Conservation (phyloP, 495 filamentous ascomycete species). For the Tuber aestivum region DNA sequence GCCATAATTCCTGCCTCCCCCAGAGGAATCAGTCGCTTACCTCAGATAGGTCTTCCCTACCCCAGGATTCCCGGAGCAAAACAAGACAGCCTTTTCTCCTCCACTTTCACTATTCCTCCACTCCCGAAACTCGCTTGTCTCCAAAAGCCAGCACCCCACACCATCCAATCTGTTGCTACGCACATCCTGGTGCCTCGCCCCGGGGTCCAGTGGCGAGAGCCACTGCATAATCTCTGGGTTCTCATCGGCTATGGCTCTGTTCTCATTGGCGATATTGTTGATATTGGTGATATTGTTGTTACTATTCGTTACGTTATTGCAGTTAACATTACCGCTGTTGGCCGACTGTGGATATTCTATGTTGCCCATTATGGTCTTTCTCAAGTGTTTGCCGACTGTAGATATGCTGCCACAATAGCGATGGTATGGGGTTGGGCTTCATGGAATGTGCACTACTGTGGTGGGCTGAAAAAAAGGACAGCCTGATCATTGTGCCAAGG, state of each 20-base stretch:
- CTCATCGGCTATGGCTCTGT: neutral
- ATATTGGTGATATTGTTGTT: neutral
- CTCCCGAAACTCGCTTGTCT: neutral
- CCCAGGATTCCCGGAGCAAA: neutral
- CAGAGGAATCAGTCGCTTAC: neutral
- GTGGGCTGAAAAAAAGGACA: too few relatives aligned
- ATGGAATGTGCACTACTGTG: too few relatives aligned
- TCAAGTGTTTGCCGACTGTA: too few relatives aligned
- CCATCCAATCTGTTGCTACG: neutral
- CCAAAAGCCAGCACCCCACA: neutral
- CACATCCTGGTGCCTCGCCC: neutral
- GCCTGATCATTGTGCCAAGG: too few relatives aligned
- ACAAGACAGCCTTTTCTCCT: neutral
- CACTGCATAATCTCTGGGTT: neutral
- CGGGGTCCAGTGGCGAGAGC: neutral
- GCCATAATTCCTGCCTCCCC: neutral
- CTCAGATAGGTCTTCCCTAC: neutral
- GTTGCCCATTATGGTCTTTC: too few relatives aligned
- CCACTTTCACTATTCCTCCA: neutral
- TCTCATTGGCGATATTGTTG: too few relatives aligned
- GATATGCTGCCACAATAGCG: too few relatives aligned
- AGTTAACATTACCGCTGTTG: too few relatives aligned
- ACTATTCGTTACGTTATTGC: neutral
- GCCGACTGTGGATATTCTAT: too few relatives aligned
- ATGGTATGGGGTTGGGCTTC: too few relatives aligned